Evolutionary conservation across 805 yeast genomes (phyloP).

Genomic region (Sugiyamaella smithiae): DNA sequence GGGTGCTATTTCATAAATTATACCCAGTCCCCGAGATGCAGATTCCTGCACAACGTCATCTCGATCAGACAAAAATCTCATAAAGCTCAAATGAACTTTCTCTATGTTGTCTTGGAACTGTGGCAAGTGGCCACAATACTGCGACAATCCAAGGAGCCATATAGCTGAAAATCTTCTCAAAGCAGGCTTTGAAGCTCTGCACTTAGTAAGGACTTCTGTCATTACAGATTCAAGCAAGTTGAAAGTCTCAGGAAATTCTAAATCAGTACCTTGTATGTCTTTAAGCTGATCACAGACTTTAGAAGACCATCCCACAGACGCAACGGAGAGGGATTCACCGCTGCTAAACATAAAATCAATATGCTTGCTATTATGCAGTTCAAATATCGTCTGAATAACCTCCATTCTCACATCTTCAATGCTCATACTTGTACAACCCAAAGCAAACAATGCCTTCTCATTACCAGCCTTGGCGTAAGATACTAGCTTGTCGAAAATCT

Average conservation of each 20-base stretch:
- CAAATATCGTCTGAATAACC: constrained; percentile 49
- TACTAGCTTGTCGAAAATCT: constrained; percentile 13
- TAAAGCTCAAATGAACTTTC: constrained; percentile 70
- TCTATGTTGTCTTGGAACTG: constrained; percentile 44
- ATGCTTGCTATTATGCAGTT: constrained; percentile 62
- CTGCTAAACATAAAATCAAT: constrained; percentile 71
- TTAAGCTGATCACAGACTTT: constrained; percentile 47
- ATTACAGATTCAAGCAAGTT: constrained; percentile 38
- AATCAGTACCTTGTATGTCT: constrained; percentile 48
- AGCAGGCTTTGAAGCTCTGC: constrained; percentile 67
- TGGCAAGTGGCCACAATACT: constrained; percentile 57
- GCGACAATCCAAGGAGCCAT: constrained; percentile 79
- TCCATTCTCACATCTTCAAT: constrained; percentile 27
- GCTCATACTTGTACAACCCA: constrained; percentile 54
- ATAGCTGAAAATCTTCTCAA: constrained; percentile 74
- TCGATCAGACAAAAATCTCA: constrained; percentile 72
- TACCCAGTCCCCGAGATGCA: constrained; percentile 82
- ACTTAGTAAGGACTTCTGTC: constrained; percentile 48
- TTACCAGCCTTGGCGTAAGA: constrained; percentile 46
- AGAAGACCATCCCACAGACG: constrained; percentile 77
- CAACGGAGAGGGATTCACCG: constrained; percentile 78
- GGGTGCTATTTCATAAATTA: constrained; percentile 77
- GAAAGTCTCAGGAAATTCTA: background rate
- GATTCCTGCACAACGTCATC: constrained; percentile 91
- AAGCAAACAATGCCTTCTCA: constrained; percentile 56